Conservation (phyloP, 345 rosid genomes). For the Clausena lansium region DNA sequence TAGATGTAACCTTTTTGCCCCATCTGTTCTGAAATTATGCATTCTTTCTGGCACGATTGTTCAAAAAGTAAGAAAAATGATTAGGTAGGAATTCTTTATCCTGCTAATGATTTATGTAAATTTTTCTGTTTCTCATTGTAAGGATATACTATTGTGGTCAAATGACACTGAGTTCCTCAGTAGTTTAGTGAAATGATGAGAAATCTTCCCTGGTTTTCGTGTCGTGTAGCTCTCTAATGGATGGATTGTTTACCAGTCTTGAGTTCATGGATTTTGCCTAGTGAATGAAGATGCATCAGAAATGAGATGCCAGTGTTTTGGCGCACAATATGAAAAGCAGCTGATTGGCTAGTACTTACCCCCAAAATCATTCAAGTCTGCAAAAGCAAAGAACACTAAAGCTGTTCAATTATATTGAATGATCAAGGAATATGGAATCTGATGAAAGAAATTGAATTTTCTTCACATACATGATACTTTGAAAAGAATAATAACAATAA, state of each 20-base stretch:
- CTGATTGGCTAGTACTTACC: neutral
- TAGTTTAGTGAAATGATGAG: neutral
- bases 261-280: neutral
- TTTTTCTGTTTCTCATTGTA: too few relatives aligned
- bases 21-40: neutral
- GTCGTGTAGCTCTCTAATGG: neutral
- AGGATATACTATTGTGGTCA: neutral
- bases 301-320: neutral
- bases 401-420: neutral
- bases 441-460: neutral
- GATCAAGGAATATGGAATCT: neutral
- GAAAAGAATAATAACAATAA: too few relatives aligned
- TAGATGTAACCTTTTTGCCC: conserved; percentile 11
- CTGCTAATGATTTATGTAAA: neutral
- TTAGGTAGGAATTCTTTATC: neutral
- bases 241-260: neutral
- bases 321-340: neutral
- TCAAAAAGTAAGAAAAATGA: neutral
- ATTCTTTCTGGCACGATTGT: neutral
- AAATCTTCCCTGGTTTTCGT: neutral
- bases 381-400: too few relatives aligned
- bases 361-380: too few relatives aligned
- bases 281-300: too few relatives aligned
- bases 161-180: neutral
- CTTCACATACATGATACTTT: neutral